A percentile compares a stretch with the other conserved stretches of the same genome.
Evolutionary conservation across 140 eudicot genomes (phyloP).

Genomic region (Bidens hawaiensis): DNA sequence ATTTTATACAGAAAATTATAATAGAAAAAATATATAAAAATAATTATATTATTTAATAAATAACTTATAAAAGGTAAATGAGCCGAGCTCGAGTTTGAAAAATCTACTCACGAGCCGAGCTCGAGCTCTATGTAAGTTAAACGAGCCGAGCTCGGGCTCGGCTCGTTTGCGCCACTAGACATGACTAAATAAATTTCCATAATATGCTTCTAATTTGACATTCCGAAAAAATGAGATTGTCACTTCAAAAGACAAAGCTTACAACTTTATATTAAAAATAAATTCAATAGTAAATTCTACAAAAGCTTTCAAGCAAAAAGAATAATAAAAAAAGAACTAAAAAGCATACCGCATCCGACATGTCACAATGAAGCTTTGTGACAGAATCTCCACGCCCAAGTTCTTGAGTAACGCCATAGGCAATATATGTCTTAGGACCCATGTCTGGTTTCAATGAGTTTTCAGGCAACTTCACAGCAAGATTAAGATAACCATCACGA

Average conservation of each 20-base stretch:
- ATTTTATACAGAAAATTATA: too few species aligned
- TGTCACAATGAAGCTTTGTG: conserved; percentile 75
- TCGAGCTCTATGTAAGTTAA: too few species aligned
- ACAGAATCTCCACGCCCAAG: conserved; percentile 93
- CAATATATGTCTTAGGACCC: conserved; percentile 90
- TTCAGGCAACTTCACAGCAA: conserved; percentile 58
- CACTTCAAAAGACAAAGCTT: not conserved
- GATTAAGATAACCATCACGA: conserved; percentile 56
- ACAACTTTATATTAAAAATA: not conserved
- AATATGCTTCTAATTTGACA: not conserved
- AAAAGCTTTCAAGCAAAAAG: not conserved
- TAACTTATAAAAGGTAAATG: too few species aligned
- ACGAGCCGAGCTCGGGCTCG: too few species aligned
- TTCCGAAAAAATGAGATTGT: not conserved
- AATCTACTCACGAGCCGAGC: too few species aligned
- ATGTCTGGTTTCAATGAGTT: conserved; percentile 62
- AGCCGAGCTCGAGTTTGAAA: too few species aligned
- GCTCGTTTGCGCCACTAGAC: too few species aligned
- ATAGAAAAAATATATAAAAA: too few species aligned
- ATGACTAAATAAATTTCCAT: not conserved
- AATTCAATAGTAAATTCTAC: not conserved
- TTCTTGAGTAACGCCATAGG: conserved; percentile 74
- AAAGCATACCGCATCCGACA: conserved; percentile 79
- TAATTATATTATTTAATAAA: too few species aligned
- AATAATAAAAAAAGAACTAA: not conserved